A percentile compares a stretch with the other conserved stretches of the same genome.
Evolutionary conservation across 2,329 filamentous ascomycete genomes (phyloP).

Genomic region (Thermomyces lanuginosus): DNA sequence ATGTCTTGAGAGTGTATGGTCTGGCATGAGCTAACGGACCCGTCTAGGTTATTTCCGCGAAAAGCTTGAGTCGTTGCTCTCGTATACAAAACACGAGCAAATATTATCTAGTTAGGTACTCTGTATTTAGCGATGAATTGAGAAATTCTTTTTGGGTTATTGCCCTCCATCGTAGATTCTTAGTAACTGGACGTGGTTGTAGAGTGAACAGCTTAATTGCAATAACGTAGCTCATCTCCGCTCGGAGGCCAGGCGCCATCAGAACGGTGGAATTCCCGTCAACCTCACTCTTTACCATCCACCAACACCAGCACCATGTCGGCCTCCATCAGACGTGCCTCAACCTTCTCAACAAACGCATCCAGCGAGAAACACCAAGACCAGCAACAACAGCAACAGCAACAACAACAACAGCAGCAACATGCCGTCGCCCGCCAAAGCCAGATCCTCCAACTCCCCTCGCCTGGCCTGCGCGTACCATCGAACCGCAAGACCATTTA

Average conservation of each 20-base stretch:
- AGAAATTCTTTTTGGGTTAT: too few relatives aligned
- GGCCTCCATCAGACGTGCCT: constrained; percentile 5
- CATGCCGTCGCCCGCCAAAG: constrained; percentile 24
- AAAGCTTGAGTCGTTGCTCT: not conserved
- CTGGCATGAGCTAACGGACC: constrained; percentile 1
- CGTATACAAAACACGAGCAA: too few relatives aligned
- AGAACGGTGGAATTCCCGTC: not conserved
- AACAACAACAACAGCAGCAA: constrained; percentile 9
- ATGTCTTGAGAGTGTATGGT: not conserved
- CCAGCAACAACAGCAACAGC: constrained; percentile 10
- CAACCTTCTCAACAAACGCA: constrained; percentile 12
- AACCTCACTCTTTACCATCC: not conserved
- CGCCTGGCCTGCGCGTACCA: constrained; percentile 59
- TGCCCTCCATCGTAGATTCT: not conserved
- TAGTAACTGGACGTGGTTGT: constrained; percentile 1
- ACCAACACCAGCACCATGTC: constrained; percentile 3
- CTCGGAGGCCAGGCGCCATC: not conserved
- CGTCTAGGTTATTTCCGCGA: constrained; percentile 1
- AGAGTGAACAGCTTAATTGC: not conserved
- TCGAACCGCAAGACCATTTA: constrained; percentile 96
- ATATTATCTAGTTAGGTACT: too few relatives aligned
- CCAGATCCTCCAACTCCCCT: constrained; percentile 31
- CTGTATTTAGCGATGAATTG: too few relatives aligned
- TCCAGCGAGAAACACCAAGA: constrained; percentile 10
- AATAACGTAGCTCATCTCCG: not conserved